Base-by-base conservation (phyloP, 169 alveolate genomes). In the Eimeria maxima region DNA sequence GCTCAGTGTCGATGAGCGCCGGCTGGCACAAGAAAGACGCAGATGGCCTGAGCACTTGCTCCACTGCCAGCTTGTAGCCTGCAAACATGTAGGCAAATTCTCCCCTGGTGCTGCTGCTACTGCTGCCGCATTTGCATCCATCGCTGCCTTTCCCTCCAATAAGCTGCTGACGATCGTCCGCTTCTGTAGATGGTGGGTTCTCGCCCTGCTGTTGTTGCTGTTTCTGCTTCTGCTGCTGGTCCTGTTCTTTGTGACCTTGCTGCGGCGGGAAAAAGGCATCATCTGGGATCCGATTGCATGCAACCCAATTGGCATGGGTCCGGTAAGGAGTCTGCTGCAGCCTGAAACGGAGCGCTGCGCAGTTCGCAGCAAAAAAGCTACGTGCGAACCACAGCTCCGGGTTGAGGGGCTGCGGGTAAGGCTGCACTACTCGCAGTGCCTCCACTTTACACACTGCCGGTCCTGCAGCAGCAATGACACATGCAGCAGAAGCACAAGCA, bases 211-310 rank as follows among this genome's bases (percentile, higher is more conserved):
- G 90, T 27, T 81, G 71, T 24, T 45, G 90, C 73, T 60, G 71
- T n/a, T 27, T 13, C 80, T 86, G 91, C 74, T 81, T 71, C 71
- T 81, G 91, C 71, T 29, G 67, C 24, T 44, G 88, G 29, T 5
- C 20, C 29, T 27, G 55, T 20, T 71, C 50, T 10, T 71, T 13
- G n/a, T 71, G 42, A 14, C 0, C 47, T 71, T 42, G 87, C 20
- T 50, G 88, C 14, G 80, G 53, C 16, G 69, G 91, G 74, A 92
- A 63, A 55, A 92, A 92, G 27, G 95, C 91, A 65, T 92, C 95
- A 10, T 81, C 67, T 24, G 83, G 84, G n/a, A 92, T 50, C 53
- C 29, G n/a, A 80, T 92, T 92, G 74, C 29, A n/a, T n/a, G 76
- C 84, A 4, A 24, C 67, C 95, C 95, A 92, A 38, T 53, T 73